Percentiles rank a stretch among this genome's conserved stretches.
Conservation (phyloP, 1,284 basidiomycete genomes). For the Ustilago hordei region DNA sequence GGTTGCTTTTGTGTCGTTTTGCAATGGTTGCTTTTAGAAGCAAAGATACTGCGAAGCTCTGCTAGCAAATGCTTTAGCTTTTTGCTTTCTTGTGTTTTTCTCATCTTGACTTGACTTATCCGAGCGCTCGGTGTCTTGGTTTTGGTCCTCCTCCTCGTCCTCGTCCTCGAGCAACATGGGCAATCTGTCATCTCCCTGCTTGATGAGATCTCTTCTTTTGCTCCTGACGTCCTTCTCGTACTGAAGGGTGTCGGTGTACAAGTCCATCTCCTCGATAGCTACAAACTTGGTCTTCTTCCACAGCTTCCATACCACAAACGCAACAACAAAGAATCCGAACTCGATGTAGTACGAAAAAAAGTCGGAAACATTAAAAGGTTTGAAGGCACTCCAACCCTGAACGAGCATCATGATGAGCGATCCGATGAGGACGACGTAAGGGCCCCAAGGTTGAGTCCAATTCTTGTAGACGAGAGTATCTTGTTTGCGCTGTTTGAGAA, state of each 20-base stretch:
- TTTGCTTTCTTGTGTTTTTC: conserved; percentile 17
- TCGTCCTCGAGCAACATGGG: conserved; percentile 36
- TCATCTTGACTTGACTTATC: conserved; percentile 11
- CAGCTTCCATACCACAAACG: conserved; percentile 50
- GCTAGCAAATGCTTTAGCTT: conserved; percentile 21
- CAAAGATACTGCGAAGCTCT: conserved; percentile 38
- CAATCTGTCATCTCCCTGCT: conserved; percentile 25
- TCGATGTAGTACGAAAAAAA: conserved; percentile 72
- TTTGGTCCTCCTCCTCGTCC: conserved; percentile 12
- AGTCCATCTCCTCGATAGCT: conserved; percentile 57
- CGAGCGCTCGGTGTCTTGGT: background rate
- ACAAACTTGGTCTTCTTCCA: conserved; percentile 48
- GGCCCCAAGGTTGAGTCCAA: conserved; percentile 70
- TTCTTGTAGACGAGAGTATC: conserved; percentile 71
- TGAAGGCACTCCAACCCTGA: conserved; percentile 64
- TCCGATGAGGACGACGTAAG: conserved; percentile 57
- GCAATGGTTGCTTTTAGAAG: conserved; percentile 13
- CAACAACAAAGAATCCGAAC: conserved; percentile 49
- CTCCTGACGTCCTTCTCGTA: conserved; percentile 39
- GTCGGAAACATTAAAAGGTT: conserved; percentile 45
- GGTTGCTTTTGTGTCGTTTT: background rate
- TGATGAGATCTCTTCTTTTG: conserved; percentile 24
- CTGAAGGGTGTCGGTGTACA: conserved; percentile 56
- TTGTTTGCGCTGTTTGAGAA: conserved; percentile 74
- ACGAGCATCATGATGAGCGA: conserved; percentile 62